Evolutionary conservation across 75 land plant genomes (phyloP).

Genomic region (Pinus taeda): DNA sequence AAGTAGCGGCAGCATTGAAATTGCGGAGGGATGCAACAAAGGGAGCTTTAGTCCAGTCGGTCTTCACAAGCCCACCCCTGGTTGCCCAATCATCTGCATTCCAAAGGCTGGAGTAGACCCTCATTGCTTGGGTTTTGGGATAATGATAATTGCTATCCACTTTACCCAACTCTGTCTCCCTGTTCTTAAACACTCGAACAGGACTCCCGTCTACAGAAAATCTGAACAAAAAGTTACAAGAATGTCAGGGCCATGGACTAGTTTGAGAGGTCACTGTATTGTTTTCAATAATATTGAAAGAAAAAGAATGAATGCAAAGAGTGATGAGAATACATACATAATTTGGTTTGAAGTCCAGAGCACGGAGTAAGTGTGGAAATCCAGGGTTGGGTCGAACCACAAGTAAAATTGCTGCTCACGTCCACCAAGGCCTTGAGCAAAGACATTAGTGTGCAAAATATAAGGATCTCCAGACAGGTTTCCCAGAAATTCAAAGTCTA

Average conservation of each 20-base stretch:
- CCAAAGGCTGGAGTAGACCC: conserved; percentile 28
- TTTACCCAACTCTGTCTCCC: no score
- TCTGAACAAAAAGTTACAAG: no score
- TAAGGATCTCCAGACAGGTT: conserved; percentile 46
- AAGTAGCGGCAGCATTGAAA: background rate
- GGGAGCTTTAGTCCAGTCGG: conserved; percentile 28
- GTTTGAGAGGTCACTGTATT: no score
- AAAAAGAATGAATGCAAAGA: no score
- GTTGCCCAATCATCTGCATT: conserved; percentile 34
- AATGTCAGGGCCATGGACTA: no score
- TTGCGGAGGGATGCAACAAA: conserved; percentile 24
- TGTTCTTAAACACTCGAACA: no score
- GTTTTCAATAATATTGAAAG: no score
- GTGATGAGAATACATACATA: conserved; percentile 13
- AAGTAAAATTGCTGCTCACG: conserved; percentile 45
- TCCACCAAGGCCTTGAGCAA: conserved; percentile 34
- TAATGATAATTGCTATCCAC: background rate
- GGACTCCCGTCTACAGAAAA: no score
- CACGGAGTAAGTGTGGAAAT: conserved; percentile 45
- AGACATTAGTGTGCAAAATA: conserved; percentile 48
- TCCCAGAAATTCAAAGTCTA: conserved; percentile 58
- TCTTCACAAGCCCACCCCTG: conserved; percentile 26
- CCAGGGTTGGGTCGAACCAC: conserved; percentile 50
- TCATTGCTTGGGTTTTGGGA: conserved; percentile 35
- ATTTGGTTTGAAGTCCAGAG: conserved; percentile 42